Base-by-base conservation (phyloP, 192 early-diverging fungal species). In the Coemansia furcata region DNA sequence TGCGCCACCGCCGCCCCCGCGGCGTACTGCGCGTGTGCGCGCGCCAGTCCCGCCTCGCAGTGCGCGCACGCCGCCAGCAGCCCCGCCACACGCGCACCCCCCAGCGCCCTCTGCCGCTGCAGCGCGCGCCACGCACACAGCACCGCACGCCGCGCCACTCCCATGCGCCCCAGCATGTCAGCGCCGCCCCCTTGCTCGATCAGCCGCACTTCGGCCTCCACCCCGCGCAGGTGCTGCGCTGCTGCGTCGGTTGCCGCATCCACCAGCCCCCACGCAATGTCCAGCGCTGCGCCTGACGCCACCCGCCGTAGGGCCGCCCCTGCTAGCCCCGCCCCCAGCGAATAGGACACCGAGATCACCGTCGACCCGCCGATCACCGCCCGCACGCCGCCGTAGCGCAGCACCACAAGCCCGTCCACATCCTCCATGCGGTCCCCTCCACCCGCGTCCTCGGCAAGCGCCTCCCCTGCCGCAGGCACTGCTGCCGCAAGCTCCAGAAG, bases 191-290 rank as follows among this genome's bases (percentile, higher is more conserved):
- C 36, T 85, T 26, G 17, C 68, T 67, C n/a, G 54, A 54, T 17
- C 63, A 58, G 21, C 86, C 62, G 32, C 4, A 94, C 93, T 71
- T 94, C 92, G 12, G 80, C 58, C 81, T 94, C 92, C 42, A 92
- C 86, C 21, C 81, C 70, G 26, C 83, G 64, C 57, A 94, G 76
- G 3, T 87, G 65, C 15, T 87, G 87, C 33, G 86, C 85, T 69
- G 93, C 89, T 10, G 80, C 77, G 65, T 95, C 94, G 2, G 90
- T 91, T 21, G 94, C 83, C 50, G 89, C 87, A 73, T 95, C 93
- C 32, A 95, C 86, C 11, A 94, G 66, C 9, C 86, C 92, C 68
- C 91, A 93, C 19, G 54, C 67, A 10, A 69, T 50, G 43, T 42
- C 49, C 66, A 92, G 93, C 14, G 60, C 71, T 17, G 66, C 50